phyloP scores from a whole-genome alignment of 345 rosid species.

The Aquilaria malaccensis region DNA sequence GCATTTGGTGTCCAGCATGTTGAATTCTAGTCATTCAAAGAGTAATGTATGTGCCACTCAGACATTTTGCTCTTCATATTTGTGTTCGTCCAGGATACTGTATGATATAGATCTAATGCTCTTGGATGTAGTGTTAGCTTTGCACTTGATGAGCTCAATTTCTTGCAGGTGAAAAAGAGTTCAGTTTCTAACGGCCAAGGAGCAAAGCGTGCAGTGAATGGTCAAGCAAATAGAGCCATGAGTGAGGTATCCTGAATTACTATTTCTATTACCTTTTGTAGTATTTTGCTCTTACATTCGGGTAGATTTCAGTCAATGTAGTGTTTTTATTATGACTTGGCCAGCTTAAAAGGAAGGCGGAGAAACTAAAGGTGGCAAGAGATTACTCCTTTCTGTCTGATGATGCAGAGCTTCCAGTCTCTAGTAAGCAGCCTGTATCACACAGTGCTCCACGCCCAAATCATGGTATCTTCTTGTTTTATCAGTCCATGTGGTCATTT shows the following conservation, averaged over 20 bases:
- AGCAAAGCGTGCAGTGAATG: constrained; percentile 28
- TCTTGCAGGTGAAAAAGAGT: constrained; percentile 49
- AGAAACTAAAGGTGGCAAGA: constrained; percentile 63
- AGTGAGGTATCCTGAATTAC: constrained; percentile 36
- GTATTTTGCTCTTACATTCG: constrained; percentile 2
- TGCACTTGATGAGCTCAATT: constrained; percentile 2
- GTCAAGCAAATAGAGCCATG: constrained; percentile 28
- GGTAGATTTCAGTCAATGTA: constrained; percentile 7
- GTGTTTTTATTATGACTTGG: constrained; percentile 5
- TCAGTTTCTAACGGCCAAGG: constrained; percentile 28
- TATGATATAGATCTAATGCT: constrained; percentile 1
- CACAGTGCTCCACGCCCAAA: constrained; percentile 30
- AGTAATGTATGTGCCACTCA: constrained; percentile 10
- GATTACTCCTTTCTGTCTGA: constrained; percentile 92
- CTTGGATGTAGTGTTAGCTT: neutral
- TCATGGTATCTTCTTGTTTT: constrained; percentile 48
- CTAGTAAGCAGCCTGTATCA: constrained; percentile 40
- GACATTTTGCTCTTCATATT: neutral
- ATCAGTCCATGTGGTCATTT: constrained; percentile 4
- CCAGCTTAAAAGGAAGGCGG: constrained; percentile 56
- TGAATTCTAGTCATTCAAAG: constrained; percentile 36
- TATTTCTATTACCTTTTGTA: neutral
- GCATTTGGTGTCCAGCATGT: constrained; percentile 31
- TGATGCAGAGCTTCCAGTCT: constrained; percentile 61
- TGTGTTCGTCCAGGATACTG: neutral